Conservation (phyloP, 1,139 yeast genomes). For the Pichia sp. region DNA sequence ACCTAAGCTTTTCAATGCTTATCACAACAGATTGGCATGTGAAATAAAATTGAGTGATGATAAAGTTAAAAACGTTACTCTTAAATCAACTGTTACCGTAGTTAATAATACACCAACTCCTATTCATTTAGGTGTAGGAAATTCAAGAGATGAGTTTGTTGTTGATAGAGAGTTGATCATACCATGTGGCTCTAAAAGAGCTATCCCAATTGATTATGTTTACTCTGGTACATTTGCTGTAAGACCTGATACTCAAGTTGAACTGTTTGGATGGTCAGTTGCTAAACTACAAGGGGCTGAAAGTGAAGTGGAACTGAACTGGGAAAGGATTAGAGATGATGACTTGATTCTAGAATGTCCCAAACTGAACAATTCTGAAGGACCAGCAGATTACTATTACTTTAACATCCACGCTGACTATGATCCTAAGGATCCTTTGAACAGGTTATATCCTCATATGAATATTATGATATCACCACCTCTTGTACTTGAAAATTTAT, state of each 20-base stretch:
- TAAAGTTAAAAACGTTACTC: slow-evolving; percentile 65
- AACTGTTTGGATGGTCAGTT: slow-evolving; percentile 60
- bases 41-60: slow-evolving; percentile 65
- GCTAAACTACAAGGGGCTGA: slow-evolving; percentile 19
- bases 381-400: slow-evolving; percentile 39
- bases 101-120: slow-evolving; percentile 66
- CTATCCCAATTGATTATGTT: slow-evolving; percentile 70
- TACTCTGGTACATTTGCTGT: slow-evolving; percentile 52
- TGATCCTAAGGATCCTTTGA: slow-evolving; percentile 58
- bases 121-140: slow-evolving; percentile 38
- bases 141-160: slow-evolving; percentile 25
- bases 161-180: slow-evolving; percentile 32
- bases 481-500: slow-evolving; percentile 69
- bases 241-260: slow-evolving; percentile 49
- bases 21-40: slow-evolving; percentile 69
- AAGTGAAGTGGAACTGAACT: slow-evolving; percentile 34
- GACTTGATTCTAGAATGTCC: slow-evolving; percentile 57
- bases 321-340: slow-evolving; percentile 56
- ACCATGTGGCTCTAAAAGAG: slow-evolving; percentile 45
- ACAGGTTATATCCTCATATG: slow-evolving; percentile 80
- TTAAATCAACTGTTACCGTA: slow-evolving; percentile 68
- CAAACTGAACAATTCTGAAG: slow-evolving; percentile 21
- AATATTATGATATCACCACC: slow-evolving; percentile 77
- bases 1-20: slow-evolving; percentile 43
- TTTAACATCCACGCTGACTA: slow-evolving; percentile 69